A percentile compares a stretch with the other conserved stretches of the same genome.
phyloP scores from a whole-genome alignment of 345 rosid genomes.

The Lepidium sativum region DNA sequence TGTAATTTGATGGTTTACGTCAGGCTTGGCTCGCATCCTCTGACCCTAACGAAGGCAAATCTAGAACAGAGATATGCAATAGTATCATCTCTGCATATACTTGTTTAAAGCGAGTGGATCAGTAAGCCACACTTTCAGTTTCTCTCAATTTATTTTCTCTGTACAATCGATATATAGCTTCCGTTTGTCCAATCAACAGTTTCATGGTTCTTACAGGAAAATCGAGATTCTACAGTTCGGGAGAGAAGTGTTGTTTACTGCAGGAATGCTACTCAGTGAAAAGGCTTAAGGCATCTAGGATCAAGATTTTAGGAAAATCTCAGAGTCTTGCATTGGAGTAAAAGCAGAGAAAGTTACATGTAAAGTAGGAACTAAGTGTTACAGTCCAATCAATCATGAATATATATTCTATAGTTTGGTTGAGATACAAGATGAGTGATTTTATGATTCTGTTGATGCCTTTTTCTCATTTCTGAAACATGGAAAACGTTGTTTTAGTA shows the following conservation, averaged over 20 bases:
- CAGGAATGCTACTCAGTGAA: slow-evolving; percentile 37
- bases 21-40: slow-evolving; percentile 53
- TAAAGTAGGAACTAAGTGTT: background rate
- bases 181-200: background rate
- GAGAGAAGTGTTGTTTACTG: slow-evolving; percentile 73
- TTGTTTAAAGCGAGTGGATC: slow-evolving; percentile 34
- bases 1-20: background rate
- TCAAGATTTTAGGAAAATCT: slow-evolving; percentile 1
- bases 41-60: slow-evolving; percentile 26
- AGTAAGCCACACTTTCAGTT: slow-evolving; percentile 35
- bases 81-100: slow-evolving; percentile 48
- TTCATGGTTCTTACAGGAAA: slow-evolving; percentile 42
- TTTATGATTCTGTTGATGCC: slow-evolving; percentile 21
- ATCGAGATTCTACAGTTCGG: slow-evolving; percentile 56
- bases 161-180: background rate
- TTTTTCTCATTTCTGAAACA: slow-evolving; percentile 26
- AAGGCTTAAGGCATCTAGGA: slow-evolving; percentile 21
- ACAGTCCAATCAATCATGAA: background rate
- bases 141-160: no score
- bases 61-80: slow-evolving; percentile 51
- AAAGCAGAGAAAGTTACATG: background rate
- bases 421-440: background rate
- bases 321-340: background rate
- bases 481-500: background rate
- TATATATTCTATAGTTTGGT: background rate